Evolutionary conservation across 2,329 filamentous ascomycete genomes (phyloP).

Genomic region (Chaetomium globosum): DNA sequence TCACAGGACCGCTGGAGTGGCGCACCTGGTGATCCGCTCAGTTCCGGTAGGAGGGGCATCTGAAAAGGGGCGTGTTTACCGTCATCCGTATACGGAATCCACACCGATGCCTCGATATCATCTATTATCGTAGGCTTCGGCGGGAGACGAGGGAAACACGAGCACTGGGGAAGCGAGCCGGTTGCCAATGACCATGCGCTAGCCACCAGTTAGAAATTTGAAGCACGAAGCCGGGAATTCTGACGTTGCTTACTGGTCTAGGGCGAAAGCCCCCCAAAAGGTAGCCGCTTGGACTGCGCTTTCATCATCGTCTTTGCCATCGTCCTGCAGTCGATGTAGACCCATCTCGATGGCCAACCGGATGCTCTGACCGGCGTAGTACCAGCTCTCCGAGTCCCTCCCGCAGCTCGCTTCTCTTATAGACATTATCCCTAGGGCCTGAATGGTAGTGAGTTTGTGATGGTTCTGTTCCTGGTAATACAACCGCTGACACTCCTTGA

Average conservation of each 20-base stretch:
- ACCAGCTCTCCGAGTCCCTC: slow-evolving; percentile 72
- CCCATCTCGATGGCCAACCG: slow-evolving; percentile 73
- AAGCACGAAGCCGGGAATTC: neutral
- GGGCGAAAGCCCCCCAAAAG: slow-evolving; percentile 64
- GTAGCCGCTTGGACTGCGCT: slow-evolving; percentile 62
- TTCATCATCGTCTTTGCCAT: slow-evolving; percentile 55
- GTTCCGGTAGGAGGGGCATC: slow-evolving; percentile 12
- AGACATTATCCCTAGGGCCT: slow-evolving; percentile 75
- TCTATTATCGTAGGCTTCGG: slow-evolving; percentile 63
- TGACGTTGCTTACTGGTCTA: slow-evolving; percentile 59
- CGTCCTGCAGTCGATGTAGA: slow-evolving; percentile 58
- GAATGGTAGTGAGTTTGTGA: slow-evolving; percentile 69
- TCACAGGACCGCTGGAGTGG: slow-evolving; percentile 59
- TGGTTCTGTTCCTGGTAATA: slow-evolving; percentile 61
- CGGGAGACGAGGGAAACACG: slow-evolving; percentile 58
- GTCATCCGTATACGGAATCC: slow-evolving; percentile 62
- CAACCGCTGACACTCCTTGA: slow-evolving; percentile 66
- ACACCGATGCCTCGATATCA: slow-evolving; percentile 61
- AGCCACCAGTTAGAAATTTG: slow-evolving; percentile 32
- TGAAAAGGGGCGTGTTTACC: slow-evolving; percentile 45
- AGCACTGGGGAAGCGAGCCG: slow-evolving; percentile 63
- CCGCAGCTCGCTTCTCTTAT: slow-evolving; percentile 73
- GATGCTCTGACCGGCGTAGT: slow-evolving; percentile 71
- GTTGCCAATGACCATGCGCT: slow-evolving; percentile 69
- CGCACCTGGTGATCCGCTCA: slow-evolving; percentile 46